These are phyloP conservation scores for Thermothelomyces thermophilus DNA, from an alignment of 2,329 filamentous ascomycete species.

Conservation along the genomic window DNA sequence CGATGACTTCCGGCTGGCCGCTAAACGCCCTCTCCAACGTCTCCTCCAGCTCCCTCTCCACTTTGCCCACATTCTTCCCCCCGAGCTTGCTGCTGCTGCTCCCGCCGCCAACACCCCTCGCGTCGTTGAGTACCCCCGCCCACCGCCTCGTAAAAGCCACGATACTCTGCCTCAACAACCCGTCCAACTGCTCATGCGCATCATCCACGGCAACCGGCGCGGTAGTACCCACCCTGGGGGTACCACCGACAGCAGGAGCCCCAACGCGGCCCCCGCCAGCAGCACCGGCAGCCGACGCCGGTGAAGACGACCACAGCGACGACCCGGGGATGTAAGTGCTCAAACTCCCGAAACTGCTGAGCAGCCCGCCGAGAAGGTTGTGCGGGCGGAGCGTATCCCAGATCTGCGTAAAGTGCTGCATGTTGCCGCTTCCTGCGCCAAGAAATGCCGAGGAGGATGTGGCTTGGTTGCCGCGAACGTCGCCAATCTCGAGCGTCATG, in stretches of 20 bases:
- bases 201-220: constrained; percentile 38
- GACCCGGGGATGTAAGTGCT: constrained; percentile 50
- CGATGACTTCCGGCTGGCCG: constrained; percentile 52
- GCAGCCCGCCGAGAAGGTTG: constrained; percentile 45
- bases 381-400: constrained; percentile 57
- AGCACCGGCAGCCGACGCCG: constrained; percentile 28
- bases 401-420: constrained; percentile 59
- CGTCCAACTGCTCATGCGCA: constrained; percentile 59
- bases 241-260: constrained; percentile 11
- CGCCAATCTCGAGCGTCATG: constrained; percentile 87
- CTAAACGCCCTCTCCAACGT: constrained; percentile 53
- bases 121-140: constrained; percentile 45
- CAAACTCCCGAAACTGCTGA: constrained; percentile 46
- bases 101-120: constrained; percentile 25
- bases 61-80: constrained; percentile 44
- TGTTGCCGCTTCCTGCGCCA: constrained; percentile 29
- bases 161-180: constrained; percentile 55
- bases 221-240: not conserved
- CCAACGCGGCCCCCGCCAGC: constrained; percentile 20
- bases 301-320: constrained; percentile 42
- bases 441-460: not conserved
- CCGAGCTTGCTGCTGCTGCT: constrained; percentile 33
- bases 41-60: constrained; percentile 50
- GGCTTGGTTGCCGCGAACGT: constrained; percentile 38
- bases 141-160: constrained; percentile 57